A percentile compares a stretch with the other conserved stretches of the same genome.
Conservation (phyloP, 169 alveolate species). For the Cryptosporidium ryanae region DNA sequence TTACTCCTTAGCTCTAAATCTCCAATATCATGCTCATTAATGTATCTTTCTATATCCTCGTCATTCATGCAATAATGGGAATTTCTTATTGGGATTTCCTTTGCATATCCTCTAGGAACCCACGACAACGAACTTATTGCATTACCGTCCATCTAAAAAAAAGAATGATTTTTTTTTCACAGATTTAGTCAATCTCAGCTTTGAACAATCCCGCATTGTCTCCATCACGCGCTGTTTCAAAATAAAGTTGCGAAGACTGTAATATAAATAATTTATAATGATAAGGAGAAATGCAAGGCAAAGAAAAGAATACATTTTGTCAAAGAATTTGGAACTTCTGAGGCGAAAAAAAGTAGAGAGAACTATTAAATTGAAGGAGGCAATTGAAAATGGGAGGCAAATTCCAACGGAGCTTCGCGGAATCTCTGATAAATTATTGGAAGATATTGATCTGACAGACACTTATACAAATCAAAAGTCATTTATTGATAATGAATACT, state of each 20-base stretch:
- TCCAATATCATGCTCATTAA: conserved; percentile 10
- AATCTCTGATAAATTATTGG: conserved; percentile 83
- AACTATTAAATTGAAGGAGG: conserved; percentile 87
- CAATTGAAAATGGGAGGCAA: conserved; percentile 87
- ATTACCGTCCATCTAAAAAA: conserved; percentile 45
- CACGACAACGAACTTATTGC: conserved; percentile 68
- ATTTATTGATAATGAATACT: conserved; percentile 92
- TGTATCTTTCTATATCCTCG: conserved; percentile 44
- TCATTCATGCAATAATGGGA: conserved; percentile 65
- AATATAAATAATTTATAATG: conserved; percentile 80
- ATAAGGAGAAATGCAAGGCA: conserved; percentile 92
- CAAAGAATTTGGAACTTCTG: conserved; percentile 90
- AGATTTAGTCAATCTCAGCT: background rate
- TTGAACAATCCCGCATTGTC: conserved; percentile 49
- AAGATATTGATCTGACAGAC: conserved; percentile 88
- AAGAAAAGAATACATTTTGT: conserved; percentile 94
- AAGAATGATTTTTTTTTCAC: background rate
- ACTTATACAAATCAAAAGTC: conserved; percentile 86
- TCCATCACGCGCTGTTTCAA: conserved; percentile 27
- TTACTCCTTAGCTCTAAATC: background rate
- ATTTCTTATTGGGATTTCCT: conserved; percentile 19
- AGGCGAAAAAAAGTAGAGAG: conserved; percentile 88
- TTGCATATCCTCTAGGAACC: conserved; percentile 74
- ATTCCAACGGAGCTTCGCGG: conserved; percentile 88
- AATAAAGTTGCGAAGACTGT: background rate